These are phyloP conservation scores for Lophiostoma macrostomum DNA, from an alignment of 495 filamentous ascomycete species.

Conservation along the genomic window DNA sequence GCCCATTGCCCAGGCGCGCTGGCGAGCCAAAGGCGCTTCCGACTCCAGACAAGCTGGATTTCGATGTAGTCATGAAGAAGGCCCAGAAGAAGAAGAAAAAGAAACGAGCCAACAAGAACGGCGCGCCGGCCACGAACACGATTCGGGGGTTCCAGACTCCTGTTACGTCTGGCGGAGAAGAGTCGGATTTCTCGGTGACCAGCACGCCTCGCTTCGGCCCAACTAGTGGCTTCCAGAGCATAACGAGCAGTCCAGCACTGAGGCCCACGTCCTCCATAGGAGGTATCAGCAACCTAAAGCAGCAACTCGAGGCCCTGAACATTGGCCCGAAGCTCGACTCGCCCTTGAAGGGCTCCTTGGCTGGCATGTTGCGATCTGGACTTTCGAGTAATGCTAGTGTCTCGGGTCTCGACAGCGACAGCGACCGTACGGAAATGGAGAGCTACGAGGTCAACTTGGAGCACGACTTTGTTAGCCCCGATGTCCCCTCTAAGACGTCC, in stretches of 20 bases:
- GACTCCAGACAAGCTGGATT: constrained; percentile 37
- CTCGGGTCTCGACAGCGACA: constrained; percentile 55
- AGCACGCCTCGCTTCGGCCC: constrained; percentile 46
- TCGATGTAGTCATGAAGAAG: constrained; percentile 36
- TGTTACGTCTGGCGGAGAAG: constrained; percentile 78
- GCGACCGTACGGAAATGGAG: constrained; percentile 53
- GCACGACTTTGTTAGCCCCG: constrained; percentile 79
- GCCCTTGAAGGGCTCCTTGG: constrained; percentile 10
- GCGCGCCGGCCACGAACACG: constrained; percentile 64
- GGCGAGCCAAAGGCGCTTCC: background rate
- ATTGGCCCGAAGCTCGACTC: constrained; percentile 35
- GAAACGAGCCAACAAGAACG: constrained; percentile 43
- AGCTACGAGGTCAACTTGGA: constrained; percentile 88
- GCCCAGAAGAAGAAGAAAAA: constrained; percentile 49
- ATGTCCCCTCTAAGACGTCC: constrained; percentile 47
- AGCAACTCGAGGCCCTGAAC: constrained; percentile 69
- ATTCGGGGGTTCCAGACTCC: constrained; percentile 82
- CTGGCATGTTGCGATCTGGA: constrained; percentile 25
- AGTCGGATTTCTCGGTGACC: constrained; percentile 65
- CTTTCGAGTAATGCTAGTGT: constrained; percentile 54
- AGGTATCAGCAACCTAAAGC: constrained; percentile 74
- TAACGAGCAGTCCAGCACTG: constrained; percentile 53
- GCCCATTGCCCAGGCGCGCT: constrained; percentile 24
- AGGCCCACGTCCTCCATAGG: constrained; percentile 57
- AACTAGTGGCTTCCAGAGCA: constrained; percentile 37